phyloP scores from a whole-genome alignment of 305 asterid genomes.

The Fraxinus floribunda region DNA sequence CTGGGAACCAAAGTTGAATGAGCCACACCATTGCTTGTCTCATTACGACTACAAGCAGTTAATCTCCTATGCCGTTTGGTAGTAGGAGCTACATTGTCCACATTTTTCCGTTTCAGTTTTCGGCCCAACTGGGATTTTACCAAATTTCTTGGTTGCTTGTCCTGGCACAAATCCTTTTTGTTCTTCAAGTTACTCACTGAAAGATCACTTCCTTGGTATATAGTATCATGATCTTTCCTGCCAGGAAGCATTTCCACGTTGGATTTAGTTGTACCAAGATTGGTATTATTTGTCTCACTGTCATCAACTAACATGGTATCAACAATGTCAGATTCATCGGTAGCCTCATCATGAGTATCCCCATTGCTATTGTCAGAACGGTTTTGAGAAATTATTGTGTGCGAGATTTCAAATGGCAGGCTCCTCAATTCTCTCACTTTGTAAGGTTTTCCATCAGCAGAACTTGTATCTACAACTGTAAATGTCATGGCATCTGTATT shows the following conservation, averaged over 20 bases:
- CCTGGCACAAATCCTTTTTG: constrained; percentile 27
- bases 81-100: constrained; percentile 26
- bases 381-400: constrained; percentile 12
- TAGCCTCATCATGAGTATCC: constrained; percentile 33
- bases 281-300: constrained; percentile 18
- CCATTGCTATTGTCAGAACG: constrained; percentile 18
- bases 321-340: constrained; percentile 39
- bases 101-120: constrained; percentile 36
- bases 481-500: constrained; percentile 39
- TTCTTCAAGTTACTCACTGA: constrained; percentile 23
- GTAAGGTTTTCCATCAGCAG: constrained; percentile 38
- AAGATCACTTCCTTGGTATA: constrained; percentile 19
- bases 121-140: constrained; percentile 20
- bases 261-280: constrained; percentile 21
- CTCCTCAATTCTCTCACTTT: constrained; percentile 52
- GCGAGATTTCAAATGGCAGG: constrained; percentile 41
- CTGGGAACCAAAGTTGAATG: constrained; percentile 22
- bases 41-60: constrained; percentile 31
- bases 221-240: constrained; percentile 23
- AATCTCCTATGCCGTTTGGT: constrained; percentile 39
- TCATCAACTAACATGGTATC: constrained; percentile 19
- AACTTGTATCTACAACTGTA: constrained; percentile 68
- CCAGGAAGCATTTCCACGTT: constrained; percentile 24
- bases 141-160: constrained; percentile 31
- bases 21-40: constrained; percentile 18